Percentiles rank a stretch among this genome's conserved stretches.
Evolutionary conservation across 169 alveolate genomes (phyloP).

Genomic region (Plasmodium billcollinsi): DNA sequence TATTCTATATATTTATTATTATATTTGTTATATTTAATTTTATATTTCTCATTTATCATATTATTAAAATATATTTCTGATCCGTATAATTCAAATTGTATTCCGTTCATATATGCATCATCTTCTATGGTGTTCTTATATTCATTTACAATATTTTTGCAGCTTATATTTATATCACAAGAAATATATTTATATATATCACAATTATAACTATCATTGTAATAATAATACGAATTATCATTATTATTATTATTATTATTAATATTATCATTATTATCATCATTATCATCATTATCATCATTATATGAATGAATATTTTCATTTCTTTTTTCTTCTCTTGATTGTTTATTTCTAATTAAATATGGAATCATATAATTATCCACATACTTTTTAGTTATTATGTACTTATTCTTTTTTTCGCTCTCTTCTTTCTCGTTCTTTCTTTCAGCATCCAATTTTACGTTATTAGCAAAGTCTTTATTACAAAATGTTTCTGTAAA

Average conservation of each 20-base stretch:
- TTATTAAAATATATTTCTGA: constrained; percentile 49
- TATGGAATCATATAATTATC: constrained; percentile 34
- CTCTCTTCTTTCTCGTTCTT: neutral
- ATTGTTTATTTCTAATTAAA: constrained; percentile 5
- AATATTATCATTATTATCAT: no score
- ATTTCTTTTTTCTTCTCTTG: no score
- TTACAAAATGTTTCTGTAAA: neutral
- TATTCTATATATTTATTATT: constrained; percentile 5
- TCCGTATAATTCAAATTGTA: constrained; percentile 22
- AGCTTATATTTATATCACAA: no score
- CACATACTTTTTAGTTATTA: constrained; percentile 37
- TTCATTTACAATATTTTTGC: no score
- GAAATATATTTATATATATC: no score
- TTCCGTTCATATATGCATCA: neutral
- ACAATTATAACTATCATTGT: no score
- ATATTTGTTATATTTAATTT: neutral
- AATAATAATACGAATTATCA: neutral
- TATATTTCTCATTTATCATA: constrained; percentile 1
- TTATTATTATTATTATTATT: no score
- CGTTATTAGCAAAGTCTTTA: neutral
- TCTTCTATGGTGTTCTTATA: no score
- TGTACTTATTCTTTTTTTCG: constrained; percentile 8
- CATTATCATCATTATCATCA: no score
- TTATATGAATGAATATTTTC: no score
- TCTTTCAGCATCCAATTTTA: neutral